These are phyloP conservation scores for Turritis glabra DNA, from an alignment of 345 rosid genomes.

Conservation along the genomic window DNA sequence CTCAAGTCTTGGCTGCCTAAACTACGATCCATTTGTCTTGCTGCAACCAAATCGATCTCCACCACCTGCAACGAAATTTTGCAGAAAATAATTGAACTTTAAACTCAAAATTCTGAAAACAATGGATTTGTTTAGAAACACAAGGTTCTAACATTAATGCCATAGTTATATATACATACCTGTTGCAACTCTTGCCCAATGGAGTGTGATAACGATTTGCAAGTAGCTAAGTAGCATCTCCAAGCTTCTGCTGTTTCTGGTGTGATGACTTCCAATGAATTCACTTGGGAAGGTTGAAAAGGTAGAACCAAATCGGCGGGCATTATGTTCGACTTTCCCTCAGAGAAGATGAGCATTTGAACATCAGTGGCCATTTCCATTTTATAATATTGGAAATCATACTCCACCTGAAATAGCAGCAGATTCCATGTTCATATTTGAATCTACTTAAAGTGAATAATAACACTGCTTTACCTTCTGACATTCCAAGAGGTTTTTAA, in stretches of 20 bases:
- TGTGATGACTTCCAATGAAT: constrained; percentile 42
- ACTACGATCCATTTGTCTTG: constrained; percentile 77
- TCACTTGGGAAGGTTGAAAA: constrained; percentile 61
- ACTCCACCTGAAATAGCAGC: constrained; percentile 65
- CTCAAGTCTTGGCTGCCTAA: constrained; percentile 79
- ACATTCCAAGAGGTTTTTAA: constrained; percentile 62
- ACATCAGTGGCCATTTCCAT: constrained; percentile 89
- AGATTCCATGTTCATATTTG: neutral
- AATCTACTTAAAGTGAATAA: neutral
- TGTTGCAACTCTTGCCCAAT: constrained; percentile 72
- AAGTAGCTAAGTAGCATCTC: constrained; percentile 88
- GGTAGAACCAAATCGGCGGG: constrained; percentile 85
- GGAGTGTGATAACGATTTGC: constrained; percentile 69
- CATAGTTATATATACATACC: constrained; percentile 46
- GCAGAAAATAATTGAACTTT: neutral
- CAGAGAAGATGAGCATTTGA: constrained; percentile 70
- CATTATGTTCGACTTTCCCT: constrained; percentile 85
- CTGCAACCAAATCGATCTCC: constrained; percentile 80
- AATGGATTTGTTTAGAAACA: neutral
- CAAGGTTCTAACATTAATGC: neutral
- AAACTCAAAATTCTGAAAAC: neutral
- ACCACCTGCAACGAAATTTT: constrained; percentile 49
- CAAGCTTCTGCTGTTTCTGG: constrained; percentile 62
- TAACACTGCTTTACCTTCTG: constrained; percentile 61
- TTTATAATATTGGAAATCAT: constrained; percentile 81